A percentile compares a stretch with the other conserved stretches of the same genome.
Evolutionary conservation across 352 stramenopile species (phyloP).

Genomic region (Globisporangium mamillatum): DNA sequence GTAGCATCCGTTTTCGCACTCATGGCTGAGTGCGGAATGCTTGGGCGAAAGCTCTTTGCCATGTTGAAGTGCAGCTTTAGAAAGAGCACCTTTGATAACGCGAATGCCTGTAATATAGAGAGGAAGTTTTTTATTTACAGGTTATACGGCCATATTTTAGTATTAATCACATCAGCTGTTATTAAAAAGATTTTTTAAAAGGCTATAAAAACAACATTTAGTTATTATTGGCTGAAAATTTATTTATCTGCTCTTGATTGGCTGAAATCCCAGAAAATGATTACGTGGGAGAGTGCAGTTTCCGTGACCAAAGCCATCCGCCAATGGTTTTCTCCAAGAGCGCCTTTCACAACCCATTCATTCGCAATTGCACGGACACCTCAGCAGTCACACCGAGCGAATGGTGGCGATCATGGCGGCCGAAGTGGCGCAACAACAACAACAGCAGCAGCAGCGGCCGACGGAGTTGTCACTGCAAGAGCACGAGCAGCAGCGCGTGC

Average conservation of each 20-base stretch:
- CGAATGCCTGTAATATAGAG: background rate
- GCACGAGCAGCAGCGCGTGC: background rate
- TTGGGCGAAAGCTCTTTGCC: background rate
- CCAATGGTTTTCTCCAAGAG: background rate
- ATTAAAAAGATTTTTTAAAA: too few species aligned
- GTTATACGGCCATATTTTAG: too few species aligned
- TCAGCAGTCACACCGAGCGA: background rate
- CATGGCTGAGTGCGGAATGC: background rate
- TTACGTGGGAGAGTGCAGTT: background rate
- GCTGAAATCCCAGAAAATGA: background rate
- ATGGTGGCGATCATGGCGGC: conserved; percentile 14
- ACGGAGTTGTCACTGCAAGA: background rate
- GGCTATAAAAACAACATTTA: background rate
- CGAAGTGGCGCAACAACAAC: background rate
- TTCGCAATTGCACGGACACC: background rate
- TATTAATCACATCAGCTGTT: too few species aligned
- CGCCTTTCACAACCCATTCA: background rate
- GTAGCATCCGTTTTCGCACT: background rate
- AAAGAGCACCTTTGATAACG: background rate
- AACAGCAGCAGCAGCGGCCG: background rate
- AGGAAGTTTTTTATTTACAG: background rate
- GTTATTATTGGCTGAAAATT: background rate
- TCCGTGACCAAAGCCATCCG: background rate
- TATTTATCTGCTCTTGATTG: background rate
- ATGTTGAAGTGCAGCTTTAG: background rate